Evolutionary conservation across 2,329 filamentous ascomycete species (phyloP).

Genomic region (Aureobasidium sp.): DNA sequence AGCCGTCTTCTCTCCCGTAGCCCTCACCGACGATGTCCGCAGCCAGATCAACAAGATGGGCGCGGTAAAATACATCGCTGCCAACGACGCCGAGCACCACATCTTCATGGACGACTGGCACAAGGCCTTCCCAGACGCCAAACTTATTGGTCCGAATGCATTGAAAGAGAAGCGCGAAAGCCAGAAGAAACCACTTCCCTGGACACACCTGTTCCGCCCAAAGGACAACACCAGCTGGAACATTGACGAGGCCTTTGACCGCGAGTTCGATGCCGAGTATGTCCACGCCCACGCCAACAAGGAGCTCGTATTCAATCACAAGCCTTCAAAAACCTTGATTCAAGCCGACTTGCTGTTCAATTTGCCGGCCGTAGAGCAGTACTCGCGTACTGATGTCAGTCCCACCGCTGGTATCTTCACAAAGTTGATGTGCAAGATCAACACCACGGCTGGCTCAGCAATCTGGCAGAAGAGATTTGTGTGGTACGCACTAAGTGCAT

Average conservation of each 20-base stretch:
- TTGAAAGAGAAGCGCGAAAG: constrained; percentile 70
- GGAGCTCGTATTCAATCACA: constrained; percentile 82
- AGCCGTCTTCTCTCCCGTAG: constrained; percentile 87
- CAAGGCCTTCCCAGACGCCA: constrained; percentile 67
- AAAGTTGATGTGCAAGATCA: constrained; percentile 50
- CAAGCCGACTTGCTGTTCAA: constrained; percentile 92
- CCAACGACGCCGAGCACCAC: constrained; percentile 88
- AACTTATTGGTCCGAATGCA: constrained; percentile 74
- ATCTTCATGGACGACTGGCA: constrained; percentile 87
- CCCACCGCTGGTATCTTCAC: constrained; percentile 53
- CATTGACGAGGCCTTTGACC: constrained; percentile 72
- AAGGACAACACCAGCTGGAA: constrained; percentile 32
- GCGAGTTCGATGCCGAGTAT: constrained; percentile 79
- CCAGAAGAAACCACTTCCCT: constrained; percentile 30
- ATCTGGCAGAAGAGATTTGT: constrained; percentile 71
- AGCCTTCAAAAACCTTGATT: constrained; percentile 70
- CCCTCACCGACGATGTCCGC: constrained; percentile 69
- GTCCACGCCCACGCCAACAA: constrained; percentile 74
- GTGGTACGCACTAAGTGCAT: constrained; percentile 64
- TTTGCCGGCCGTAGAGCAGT: constrained; percentile 80
- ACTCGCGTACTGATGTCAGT: constrained; percentile 46
- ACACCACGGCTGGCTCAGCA: constrained; percentile 56
- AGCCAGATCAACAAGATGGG: constrained; percentile 42
- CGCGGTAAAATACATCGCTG: constrained; percentile 74
- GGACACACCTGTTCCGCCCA: constrained; percentile 50